Evolutionary conservation across 345 rosid species (phyloP), one percentile per base, ranked within the genome.

Genomic region (Lenwebbia sp.): DNA sequence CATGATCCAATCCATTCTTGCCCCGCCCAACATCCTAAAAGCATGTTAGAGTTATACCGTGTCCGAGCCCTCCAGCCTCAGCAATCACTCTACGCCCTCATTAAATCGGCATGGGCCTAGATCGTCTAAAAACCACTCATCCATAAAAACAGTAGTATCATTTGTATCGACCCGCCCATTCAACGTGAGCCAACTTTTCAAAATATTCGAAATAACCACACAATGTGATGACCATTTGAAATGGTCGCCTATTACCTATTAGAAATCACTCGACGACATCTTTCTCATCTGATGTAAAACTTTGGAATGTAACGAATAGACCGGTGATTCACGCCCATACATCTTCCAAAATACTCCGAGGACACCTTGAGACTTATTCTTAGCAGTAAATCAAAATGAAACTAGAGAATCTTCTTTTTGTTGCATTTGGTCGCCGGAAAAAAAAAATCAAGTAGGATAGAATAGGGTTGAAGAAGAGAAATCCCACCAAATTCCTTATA

Each of bases 1-100:
- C n/a, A n/a, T n/a, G n/a, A n/a, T 62, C 40, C 23, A 62, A 30
- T 17, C 33, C 40, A 65, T 65, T 44, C 23, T 65, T 65, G 76
- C 23, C 6, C 2, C 25, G 4, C 33, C 44, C 44, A 65, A 7
- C 44, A 30, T 65, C 33, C 21, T 15, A 33, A 65, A 65, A 65
- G 40, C 44, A 15, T 0, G 41, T 17, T 1, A 0, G 41, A 21
- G 25, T 30, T 33, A 65, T 33, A 65, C 44, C 76, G 9, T 7
- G 47, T 6, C 47, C 53, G 15, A 14, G 13, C 55, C 55, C 7
- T 53, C 22, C 7, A 19, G 7, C 17, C 55, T 30, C 6, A 17
- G 0, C 17, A 65, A 65, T 65, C 23, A 8, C 12, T 65, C 21
- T 1, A 0, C 0, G 0, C 22, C 23, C 41, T 0, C 12, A 7